Conservation (phyloP, 768 basidiomycete genomes). For the Zangia roseola region DNA sequence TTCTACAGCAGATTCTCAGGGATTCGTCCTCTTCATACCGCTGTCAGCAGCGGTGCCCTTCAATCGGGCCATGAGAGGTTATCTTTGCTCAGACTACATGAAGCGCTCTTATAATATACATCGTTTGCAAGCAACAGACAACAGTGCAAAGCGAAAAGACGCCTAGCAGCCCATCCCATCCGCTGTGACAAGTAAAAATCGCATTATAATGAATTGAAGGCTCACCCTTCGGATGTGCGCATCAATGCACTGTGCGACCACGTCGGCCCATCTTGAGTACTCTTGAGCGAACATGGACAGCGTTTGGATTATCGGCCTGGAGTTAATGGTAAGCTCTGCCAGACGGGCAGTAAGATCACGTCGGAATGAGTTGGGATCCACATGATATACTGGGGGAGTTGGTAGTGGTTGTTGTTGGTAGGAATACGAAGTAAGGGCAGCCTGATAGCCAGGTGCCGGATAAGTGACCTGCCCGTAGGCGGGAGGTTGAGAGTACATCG, state of each 20-base stretch:
- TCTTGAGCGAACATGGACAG: conserved; percentile 93
- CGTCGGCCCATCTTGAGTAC: conserved; percentile 70
- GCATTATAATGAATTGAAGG: conserved; percentile 30
- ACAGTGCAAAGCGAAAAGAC: conserved; percentile 21
- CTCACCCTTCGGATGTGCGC: conserved; percentile 89
- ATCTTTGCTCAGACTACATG: conserved; percentile 44
- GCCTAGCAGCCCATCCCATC: conserved; percentile 28
- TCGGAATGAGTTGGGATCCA: conserved; percentile 73
- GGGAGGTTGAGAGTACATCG: conserved; percentile 61
- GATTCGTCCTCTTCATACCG: conserved; percentile 37
- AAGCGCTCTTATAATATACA: conserved; percentile 48
- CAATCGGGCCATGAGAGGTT: conserved; percentile 31
- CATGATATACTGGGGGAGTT: conserved; percentile 42
- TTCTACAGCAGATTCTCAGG: conserved; percentile 32
- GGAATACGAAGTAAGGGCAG: conserved; percentile 43
- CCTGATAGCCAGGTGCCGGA: conserved; percentile 46
- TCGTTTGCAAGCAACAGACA: conserved; percentile 33
- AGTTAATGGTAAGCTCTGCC: conserved; percentile 86
- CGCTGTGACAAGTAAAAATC: conserved; percentile 26
- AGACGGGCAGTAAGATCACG: conserved; percentile 76
- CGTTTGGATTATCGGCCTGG: conserved; percentile 89
- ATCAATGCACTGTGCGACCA: conserved; percentile 80
- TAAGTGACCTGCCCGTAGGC: conserved; percentile 59
- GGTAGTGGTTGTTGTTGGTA: conserved; percentile 47
- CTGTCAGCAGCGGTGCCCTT: conserved; percentile 34